Percentiles rank a stretch among this genome's conserved stretches.
phyloP scores from a whole-genome alignment of 257 asterid genomes.

The Schizonepeta tenuifolia region DNA sequence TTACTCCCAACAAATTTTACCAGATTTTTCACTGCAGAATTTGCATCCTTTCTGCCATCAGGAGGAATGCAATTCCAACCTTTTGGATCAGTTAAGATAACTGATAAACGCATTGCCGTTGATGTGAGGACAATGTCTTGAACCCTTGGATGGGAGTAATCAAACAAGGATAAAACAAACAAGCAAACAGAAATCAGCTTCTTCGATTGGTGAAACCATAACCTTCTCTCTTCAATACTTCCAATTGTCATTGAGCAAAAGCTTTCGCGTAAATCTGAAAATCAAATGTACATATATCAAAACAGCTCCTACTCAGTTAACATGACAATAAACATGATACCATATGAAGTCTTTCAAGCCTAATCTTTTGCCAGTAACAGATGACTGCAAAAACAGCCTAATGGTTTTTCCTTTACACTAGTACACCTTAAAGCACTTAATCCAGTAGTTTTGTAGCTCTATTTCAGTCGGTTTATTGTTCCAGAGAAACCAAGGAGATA shows the following conservation, averaged over 20 bases:
- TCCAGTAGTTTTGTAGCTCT: constrained; percentile 15
- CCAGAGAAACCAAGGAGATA: neutral
- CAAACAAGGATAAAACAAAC: constrained; percentile 68
- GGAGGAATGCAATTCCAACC: constrained; percentile 75
- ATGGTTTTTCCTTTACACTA: constrained; percentile 11
- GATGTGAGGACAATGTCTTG: constrained; percentile 61
- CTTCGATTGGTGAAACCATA: constrained; percentile 84
- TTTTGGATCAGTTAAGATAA: constrained; percentile 78
- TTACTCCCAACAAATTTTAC: constrained; percentile 64
- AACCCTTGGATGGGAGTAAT: constrained; percentile 46
- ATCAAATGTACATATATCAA: constrained; percentile 37
- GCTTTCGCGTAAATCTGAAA: constrained; percentile 60
- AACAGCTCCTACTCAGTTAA: constrained; percentile 17
- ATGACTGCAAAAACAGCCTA: constrained; percentile 2
- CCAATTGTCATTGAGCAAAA: constrained; percentile 81
- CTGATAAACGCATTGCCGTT: constrained; percentile 85
- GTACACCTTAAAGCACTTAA: neutral
- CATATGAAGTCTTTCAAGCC: constrained; percentile 6
- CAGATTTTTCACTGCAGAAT: constrained; percentile 60
- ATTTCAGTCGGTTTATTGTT: neutral
- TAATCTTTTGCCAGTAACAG: constrained; percentile 1
- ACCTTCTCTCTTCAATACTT: constrained; percentile 64
- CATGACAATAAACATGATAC: constrained; percentile 12
- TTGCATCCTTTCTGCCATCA: constrained; percentile 49
- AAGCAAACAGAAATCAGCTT: constrained; percentile 74